phyloP scores from a whole-genome alignment of 805 yeast species.

The Candida lessepsii region DNA sequence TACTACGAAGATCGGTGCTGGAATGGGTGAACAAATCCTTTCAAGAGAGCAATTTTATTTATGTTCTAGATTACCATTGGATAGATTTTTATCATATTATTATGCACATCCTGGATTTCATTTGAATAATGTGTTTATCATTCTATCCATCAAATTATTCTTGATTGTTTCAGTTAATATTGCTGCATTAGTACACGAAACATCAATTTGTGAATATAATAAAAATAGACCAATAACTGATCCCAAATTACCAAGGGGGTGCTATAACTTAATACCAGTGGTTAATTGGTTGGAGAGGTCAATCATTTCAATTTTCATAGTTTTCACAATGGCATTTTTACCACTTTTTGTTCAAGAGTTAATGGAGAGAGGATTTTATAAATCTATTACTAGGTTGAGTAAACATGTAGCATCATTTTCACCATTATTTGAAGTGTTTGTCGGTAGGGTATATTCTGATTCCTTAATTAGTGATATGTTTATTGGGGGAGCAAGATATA shows the following conservation, averaged over 20 bases:
- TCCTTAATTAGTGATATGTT: constrained; percentile 69
- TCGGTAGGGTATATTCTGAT: constrained; percentile 74
- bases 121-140: constrained; percentile 75
- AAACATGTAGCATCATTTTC: constrained; percentile 71
- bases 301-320: constrained; percentile 77
- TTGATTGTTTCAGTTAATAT: constrained; percentile 68
- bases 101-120: constrained; percentile 89
- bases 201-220: constrained; percentile 67
- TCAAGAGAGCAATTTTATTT: constrained; percentile 80
- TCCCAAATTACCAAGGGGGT: constrained; percentile 62
- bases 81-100: constrained; percentile 78
- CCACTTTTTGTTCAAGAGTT: constrained; percentile 79
- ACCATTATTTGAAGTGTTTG: constrained; percentile 81
- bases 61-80: constrained; percentile 78
- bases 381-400: constrained; percentile 64
- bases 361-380: constrained; percentile 80
- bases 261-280: constrained; percentile 72
- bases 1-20: constrained; percentile 88
- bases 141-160: constrained; percentile 70
- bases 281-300: constrained; percentile 82
- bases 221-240: constrained; percentile 67
- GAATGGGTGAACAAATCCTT: constrained; percentile 89
- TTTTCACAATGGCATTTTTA: constrained; percentile 74
- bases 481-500: constrained; percentile 85
- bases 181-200: constrained; percentile 70